A percentile compares a stretch with the other conserved stretches of the same genome.
These are phyloP conservation scores for Albifimbria verrucaria DNA, from an alignment of 2,329 filamentous ascomycete genomes.

Conservation along the genomic window DNA sequence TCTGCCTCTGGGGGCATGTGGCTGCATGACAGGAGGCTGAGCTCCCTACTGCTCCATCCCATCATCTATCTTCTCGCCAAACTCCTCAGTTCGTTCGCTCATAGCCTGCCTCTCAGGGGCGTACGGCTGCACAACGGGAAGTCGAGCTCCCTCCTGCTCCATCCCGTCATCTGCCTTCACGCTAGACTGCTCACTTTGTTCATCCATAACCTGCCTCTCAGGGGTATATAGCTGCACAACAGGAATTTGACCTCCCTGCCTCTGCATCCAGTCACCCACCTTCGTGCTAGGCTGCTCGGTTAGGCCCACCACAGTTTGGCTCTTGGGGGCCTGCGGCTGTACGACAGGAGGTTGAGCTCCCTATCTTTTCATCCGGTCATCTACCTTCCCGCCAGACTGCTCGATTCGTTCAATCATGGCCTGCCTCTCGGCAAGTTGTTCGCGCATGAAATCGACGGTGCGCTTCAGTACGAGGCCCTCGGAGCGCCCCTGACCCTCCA, in stretches of 20 bases:
- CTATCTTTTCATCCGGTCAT: conserved; percentile 42
- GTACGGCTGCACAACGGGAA: too few relatives aligned
- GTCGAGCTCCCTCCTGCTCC: too few relatives aligned
- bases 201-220: too few relatives aligned
- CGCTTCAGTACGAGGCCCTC: conserved; percentile 79
- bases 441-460: conserved; percentile 63
- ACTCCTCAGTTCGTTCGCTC: conserved; percentile 55
- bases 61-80: conserved; percentile 54
- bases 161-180: too few relatives aligned
- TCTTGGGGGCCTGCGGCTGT: too few relatives aligned
- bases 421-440: conserved; percentile 57
- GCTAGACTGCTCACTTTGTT: too few relatives aligned
- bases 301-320: too few relatives aligned
- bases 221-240: too few relatives aligned
- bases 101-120: conserved; percentile 56
- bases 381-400: conserved; percentile 53
- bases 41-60: conserved; percentile 38
- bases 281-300: too few relatives aligned
- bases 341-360: conserved; percentile 12
- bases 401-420: conserved; percentile 58
- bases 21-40: conserved; percentile 4
- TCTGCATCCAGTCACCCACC: too few relatives aligned
- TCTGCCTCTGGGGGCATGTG: too few relatives aligned
- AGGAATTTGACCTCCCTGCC: too few relatives aligned
- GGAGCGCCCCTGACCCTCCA: conserved; percentile 79